Evolutionary conservation across 2,329 filamentous ascomycete genomes (phyloP), one percentile per base, ranked within the genome.

Genomic region (Fusarium setosum): DNA sequence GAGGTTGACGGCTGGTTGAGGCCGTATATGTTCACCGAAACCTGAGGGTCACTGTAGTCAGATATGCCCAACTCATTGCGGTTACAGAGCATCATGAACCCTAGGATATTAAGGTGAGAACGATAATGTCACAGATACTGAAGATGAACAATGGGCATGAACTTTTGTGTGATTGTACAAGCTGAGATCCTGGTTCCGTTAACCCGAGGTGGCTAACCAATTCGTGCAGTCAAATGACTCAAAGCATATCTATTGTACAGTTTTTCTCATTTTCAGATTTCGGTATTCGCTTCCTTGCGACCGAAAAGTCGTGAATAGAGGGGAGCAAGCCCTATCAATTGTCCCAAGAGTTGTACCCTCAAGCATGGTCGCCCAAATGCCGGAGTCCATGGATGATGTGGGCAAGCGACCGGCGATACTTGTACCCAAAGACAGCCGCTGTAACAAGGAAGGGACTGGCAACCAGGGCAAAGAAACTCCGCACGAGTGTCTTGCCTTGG

Each of bases 401-500:
- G 2, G 60, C 31, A 15, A 77, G 55, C 29, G 62, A 60, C 29
- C 65, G 68, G 11, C 70, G 71, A 34, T 74, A 71, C 35, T 59
- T 74, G 60, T 74, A 78, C 15, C 61, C 61, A 41, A 74, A 47
- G 3, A 74, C 48, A 2, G 70, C 61, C 0, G 69, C 68, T 1
- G 71, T 68, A 21, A 74, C 32, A 6, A 74, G 63, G 32, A 78
- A 55, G 5, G 77, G 75, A 34, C 75, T 78, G 12, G 72, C 63
- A 11, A 77, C 32, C 13, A 83, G 52, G 3, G 71, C 76, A 10
- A 81, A 66, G 38, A 86, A 77, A 5, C 77, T 76, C 11, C 78
- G 75, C 42, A 86, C 77, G 29, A 94, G 78, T 6, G 91, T 76
- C 63, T 80, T 81, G 3, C 90, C 89, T 76, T 97, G 94, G 54